Base-by-base conservation (phyloP, 805 yeast species). In the Starmerella powellii region DNA sequence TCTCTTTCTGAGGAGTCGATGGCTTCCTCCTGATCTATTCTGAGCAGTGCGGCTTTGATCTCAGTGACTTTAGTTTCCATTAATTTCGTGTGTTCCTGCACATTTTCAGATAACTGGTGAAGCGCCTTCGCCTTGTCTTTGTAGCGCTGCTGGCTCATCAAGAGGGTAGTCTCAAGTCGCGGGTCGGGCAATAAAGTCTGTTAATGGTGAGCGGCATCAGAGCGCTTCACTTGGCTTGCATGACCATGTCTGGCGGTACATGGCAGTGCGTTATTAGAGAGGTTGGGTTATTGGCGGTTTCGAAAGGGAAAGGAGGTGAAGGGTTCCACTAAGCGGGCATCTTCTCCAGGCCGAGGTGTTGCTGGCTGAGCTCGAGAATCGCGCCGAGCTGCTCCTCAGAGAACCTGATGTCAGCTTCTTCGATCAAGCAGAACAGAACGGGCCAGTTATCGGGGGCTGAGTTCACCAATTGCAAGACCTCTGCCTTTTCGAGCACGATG, bases 331-430 rank as follows among this genome's bases (percentile, higher is more conserved):
- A 40, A 3, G 31, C 31, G 8, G 42, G 42, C 4, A 37, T 15
- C 18, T 30, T 28, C 17, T 41, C 44, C 17, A 41, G 35, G 6
- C 64, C 62, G 3, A 60, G 49, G 44, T 52, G 63, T 31, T 67
- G 67, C n/a, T 62, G 54, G 16, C 84, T 67, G 38, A 76, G 68
- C 4, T 63, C 71, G 24, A 88, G 49, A 2, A 88, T 71, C 3
- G 65, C 63, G 35, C 75, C 72, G 37, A 82, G 68, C 46, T 77
- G 70, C 1, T 73, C 80, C 45, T 81, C 83, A n/a, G 65, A 63
- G 53, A 86, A 80, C 52, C 98, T 68, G 47, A 74, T 76, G 52
- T 88, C 98, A 60, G 95, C 88, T 57, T 91, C 97, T 57, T 88
- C 98, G 1, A 88, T 76, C 23, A 88, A 64, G 0, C 91, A 70